A percentile compares a stretch with the other conserved stretches of the same genome.
Conservation (phyloP, 2,329 filamentous ascomycete species). For the Neoscytalidium dimidiatum region DNA sequence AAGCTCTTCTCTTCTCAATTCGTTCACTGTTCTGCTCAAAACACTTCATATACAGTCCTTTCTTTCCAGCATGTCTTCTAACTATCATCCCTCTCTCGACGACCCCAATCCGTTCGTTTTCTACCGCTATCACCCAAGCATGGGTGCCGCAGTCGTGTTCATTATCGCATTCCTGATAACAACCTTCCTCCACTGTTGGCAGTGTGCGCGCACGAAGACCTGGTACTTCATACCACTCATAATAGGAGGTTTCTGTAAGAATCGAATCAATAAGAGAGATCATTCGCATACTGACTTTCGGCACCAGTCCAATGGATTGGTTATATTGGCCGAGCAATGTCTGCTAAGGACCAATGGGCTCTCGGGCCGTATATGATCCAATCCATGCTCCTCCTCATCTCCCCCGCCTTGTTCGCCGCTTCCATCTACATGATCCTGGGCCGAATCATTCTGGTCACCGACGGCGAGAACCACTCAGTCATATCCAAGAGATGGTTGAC, state of each 20-base stretch:
- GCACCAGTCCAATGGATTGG: conserved; percentile 51
- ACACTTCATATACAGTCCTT: background rate
- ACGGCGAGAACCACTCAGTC: conserved; percentile 38
- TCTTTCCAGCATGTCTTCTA: background rate
- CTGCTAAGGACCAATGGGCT: conserved; percentile 33
- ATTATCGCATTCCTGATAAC: conserved; percentile 29
- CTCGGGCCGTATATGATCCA: conserved; percentile 46
- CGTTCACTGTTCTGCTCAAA: background rate
- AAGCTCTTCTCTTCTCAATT: background rate
- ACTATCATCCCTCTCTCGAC: background rate
- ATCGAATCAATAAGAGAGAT: background rate
- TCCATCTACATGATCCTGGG: conserved; percentile 47
- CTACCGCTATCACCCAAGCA: conserved; percentile 35
- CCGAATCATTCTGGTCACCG: conserved; percentile 38
- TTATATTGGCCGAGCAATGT: conserved; percentile 50
- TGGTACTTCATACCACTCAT: conserved; percentile 57
- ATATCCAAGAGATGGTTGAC: conserved; percentile 41
- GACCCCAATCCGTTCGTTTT: conserved; percentile 16
- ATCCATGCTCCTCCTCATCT: conserved; percentile 46
- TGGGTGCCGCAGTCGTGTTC: conserved; percentile 33
- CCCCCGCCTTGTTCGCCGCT: conserved; percentile 50
- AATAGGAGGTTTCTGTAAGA: conserved; percentile 50
- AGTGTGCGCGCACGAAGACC: conserved; percentile 41
- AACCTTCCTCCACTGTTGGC: conserved; percentile 39
- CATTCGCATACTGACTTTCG: background rate